Base-by-base conservation (phyloP, 2,329 filamentous ascomycete genomes). In the Sarocladiaceae sp. region DNA sequence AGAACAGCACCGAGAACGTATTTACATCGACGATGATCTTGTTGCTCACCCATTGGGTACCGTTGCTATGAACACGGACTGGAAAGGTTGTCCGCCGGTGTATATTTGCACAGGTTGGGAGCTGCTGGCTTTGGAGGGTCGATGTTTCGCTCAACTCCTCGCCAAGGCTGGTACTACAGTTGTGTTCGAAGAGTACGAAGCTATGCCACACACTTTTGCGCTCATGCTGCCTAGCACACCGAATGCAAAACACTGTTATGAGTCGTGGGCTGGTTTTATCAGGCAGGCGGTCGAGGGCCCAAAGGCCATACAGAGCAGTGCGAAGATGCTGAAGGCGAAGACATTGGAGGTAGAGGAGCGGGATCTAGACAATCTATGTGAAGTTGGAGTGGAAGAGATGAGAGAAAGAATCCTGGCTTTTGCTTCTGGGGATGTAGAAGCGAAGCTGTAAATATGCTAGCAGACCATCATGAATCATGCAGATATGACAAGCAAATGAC, bases 131-230 rank as follows among this genome's bases (percentile, higher is more conserved):
- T 87, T 90, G 64, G 87, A 91, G 65, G 77, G 76, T 54, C 76
- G 75, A 56, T 80, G 81, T 50, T 62, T 89, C 2, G 86, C 84
- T 0, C 67, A 71, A 36, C 74, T 76, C 35, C 72, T 88, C 11
- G 72, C 72, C 15, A 57, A 60, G 7, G 79, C 87, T 42, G 82
- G 80, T 4, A 84, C 86, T 0, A 62, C 61, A 0, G 79, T 92
- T 0, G 74, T 81, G 3, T 87, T 84, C 60, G 82, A 88, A 63
- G 81, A 90, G 67, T 94, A 84, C 63, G 84, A 91, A 64, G 86
- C 82, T 3, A 93, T 93, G 88, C 87, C 89, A 51, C 88, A 92
- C 67, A 83, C 81, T 58, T 93, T 90, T 62, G 80, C 78, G 1
- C 60, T 83, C 56, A 56, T 88, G 1, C 67, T 89, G 52, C 66